Evolutionary conservation across 2,329 filamentous ascomycete species (phyloP).

Genomic region (Verticillium albo-atrum): DNA sequence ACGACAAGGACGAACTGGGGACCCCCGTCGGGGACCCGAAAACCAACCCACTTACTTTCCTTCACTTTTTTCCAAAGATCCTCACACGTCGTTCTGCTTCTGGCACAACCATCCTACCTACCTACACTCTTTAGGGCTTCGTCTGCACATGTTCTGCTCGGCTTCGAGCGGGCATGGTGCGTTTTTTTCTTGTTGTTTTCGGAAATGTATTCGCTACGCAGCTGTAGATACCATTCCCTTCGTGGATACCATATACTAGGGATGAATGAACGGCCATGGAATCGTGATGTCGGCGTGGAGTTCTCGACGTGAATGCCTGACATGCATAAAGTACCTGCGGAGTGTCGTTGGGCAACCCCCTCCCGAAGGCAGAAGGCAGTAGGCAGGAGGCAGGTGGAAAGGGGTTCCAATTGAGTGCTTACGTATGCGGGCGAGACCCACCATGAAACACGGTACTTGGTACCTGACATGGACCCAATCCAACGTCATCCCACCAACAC

Average conservation of each 20-base stretch:
- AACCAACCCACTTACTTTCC: not conserved
- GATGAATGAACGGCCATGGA: not conserved
- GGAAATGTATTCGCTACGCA: not conserved
- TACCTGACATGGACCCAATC: not conserved
- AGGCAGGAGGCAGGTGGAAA: too few species aligned
- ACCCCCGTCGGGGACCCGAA: not conserved
- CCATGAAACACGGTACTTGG: not conserved
- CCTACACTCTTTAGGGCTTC: conserved; percentile 1
- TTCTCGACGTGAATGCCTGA: too few species aligned
- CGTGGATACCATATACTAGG: not conserved
- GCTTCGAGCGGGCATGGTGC: conserved; percentile 3
- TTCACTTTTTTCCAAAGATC: conserved; percentile 11
- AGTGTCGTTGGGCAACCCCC: too few species aligned
- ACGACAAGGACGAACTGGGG: not conserved
- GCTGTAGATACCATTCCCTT: not conserved
- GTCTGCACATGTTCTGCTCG: not conserved
- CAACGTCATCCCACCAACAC: not conserved
- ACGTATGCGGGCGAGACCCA: too few species aligned
- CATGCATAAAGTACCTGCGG: too few species aligned
- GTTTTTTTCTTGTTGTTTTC: not conserved
- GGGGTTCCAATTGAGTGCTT: too few species aligned
- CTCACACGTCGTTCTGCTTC: not conserved
- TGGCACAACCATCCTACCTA: conserved; percentile 1
- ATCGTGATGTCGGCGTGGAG: not conserved
- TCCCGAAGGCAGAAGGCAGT: too few species aligned